Percentiles rank a stretch among this genome's conserved stretches.
These are phyloP conservation scores for Ustulina deusta DNA, from an alignment of 2,329 filamentous ascomycete species.

Conservation along the genomic window DNA sequence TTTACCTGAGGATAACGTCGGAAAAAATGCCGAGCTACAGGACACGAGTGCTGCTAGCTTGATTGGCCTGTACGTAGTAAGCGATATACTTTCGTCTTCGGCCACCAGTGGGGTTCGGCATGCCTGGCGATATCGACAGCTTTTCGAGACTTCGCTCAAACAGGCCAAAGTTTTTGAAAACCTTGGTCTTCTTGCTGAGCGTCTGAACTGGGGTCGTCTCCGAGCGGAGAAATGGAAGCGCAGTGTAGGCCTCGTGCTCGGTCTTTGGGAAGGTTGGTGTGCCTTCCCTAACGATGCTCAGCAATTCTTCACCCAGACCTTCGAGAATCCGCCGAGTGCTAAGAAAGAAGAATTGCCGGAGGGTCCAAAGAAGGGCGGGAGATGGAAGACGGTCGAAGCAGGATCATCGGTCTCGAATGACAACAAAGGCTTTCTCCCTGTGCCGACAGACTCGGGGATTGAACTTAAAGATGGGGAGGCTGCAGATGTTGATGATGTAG, in stretches of 20 bases:
- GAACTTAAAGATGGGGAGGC: conserved; percentile 54
- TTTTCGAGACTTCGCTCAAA: conserved; percentile 80
- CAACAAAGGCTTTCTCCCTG: conserved; percentile 46
- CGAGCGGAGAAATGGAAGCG: conserved; percentile 88
- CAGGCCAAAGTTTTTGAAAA: conserved; percentile 76
- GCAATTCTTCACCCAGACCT: conserved; percentile 75
- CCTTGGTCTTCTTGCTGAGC: conserved; percentile 79
- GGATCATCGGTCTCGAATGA: conserved; percentile 47
- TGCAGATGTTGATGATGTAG: conserved; percentile 56
- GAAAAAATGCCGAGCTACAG: conserved; percentile 56
- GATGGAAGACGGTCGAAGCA: conserved; percentile 66
- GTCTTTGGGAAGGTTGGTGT: conserved; percentile 78
- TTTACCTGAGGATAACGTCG: conserved; percentile 54
- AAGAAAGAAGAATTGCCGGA: conserved; percentile 51
- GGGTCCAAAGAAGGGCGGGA: conserved; percentile 54
- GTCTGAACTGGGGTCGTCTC: conserved; percentile 81
- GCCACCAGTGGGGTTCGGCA: conserved; percentile 83
- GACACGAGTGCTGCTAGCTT: conserved; percentile 81
- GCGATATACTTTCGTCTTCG: conserved; percentile 82
- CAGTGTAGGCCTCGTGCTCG: conserved; percentile 75
- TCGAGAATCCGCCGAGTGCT: conserved; percentile 75
- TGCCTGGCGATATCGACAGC: conserved; percentile 85
- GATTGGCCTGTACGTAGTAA: conserved; percentile 81
- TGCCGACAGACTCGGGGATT: conserved; percentile 39
- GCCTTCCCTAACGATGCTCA: conserved; percentile 81